phyloP scores from a whole-genome alignment of 2,329 filamentous ascomycete genomes.

The Colletotrichum godetiae region DNA sequence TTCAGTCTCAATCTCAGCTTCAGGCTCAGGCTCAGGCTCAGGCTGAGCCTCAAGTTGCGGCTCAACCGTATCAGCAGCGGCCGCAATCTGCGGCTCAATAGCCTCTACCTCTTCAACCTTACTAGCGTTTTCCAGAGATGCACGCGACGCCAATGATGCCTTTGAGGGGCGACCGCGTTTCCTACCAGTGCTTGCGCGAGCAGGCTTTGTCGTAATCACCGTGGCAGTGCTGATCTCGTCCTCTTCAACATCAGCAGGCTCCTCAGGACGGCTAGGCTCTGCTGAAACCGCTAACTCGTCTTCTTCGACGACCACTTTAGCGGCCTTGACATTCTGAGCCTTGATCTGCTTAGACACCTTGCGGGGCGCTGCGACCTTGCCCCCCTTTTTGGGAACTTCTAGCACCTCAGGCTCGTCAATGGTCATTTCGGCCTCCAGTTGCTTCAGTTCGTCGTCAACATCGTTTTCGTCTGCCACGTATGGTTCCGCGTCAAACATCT shows the following conservation, averaged over 20 bases:
- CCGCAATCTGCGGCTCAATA: background rate
- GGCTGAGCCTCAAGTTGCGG: background rate
- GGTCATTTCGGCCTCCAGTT: slow-evolving; percentile 61
- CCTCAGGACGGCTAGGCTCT: slow-evolving; percentile 24
- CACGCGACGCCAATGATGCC: slow-evolving; percentile 43
- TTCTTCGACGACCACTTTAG: slow-evolving; percentile 35
- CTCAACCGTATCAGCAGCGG: background rate
- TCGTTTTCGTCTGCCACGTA: slow-evolving; percentile 57
- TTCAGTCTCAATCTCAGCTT: slow-evolving; percentile 17
- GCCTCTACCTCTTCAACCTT: slow-evolving; percentile 17
- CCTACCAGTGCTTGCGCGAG: slow-evolving; percentile 35
- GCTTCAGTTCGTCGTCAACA: slow-evolving; percentile 62
- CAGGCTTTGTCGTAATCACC: slow-evolving; percentile 48
- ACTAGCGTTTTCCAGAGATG: slow-evolving; percentile 29
- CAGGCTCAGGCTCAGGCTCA: slow-evolving; percentile 8
- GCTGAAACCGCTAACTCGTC: slow-evolving; percentile 39
- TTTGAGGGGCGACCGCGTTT: slow-evolving; percentile 48
- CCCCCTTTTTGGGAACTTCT: slow-evolving; percentile 64
- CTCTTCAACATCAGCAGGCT: slow-evolving; percentile 40
- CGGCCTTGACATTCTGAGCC: slow-evolving; percentile 54
- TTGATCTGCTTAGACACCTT: slow-evolving; percentile 66
- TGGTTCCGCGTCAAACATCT: slow-evolving; percentile 64
- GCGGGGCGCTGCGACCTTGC: slow-evolving; percentile 59
- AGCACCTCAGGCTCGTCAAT: slow-evolving; percentile 48
- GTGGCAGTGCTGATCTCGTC: slow-evolving; percentile 57